Evolutionary conservation across 306 rosid species (phyloP).

Genomic region (Quercus mongolica): DNA sequence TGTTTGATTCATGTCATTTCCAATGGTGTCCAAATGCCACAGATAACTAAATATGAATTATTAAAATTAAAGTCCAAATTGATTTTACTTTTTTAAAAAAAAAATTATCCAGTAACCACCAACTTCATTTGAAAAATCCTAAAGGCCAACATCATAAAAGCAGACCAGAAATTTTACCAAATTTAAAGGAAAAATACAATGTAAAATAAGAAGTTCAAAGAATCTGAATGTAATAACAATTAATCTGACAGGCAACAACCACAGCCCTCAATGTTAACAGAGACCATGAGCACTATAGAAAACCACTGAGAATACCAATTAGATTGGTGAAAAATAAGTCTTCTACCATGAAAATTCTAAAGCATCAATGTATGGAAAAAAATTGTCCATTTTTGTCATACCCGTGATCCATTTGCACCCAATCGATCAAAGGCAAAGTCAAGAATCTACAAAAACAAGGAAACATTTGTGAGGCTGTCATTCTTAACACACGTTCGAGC

Average conservation of each 20-base stretch:
- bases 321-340: background rate
- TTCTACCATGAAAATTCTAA: background rate
- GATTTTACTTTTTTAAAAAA: background rate
- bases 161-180: background rate
- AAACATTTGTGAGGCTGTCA: constrained; percentile 24
- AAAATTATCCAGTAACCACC: background rate
- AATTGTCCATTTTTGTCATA: constrained; percentile 33
- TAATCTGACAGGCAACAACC: background rate
- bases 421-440: constrained; percentile 93
- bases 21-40: background rate
- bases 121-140: constrained; percentile 10
- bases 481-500: constrained; percentile 2
- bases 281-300: constrained; percentile 1
- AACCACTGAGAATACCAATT: background rate
- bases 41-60: background rate
- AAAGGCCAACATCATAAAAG: constrained; percentile 10
- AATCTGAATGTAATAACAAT: background rate
- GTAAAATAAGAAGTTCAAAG: background rate
- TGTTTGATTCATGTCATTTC: background rate
- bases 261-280: constrained; percentile 4
- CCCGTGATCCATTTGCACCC: constrained; percentile 85
- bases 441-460: constrained; percentile 60
- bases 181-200: constrained; percentile 9
- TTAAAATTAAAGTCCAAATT: constrained; percentile 14
- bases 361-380: background rate